phyloP scores from a whole-genome alignment of 768 basidiomycete species.

The Hypholoma sublateritium region DNA sequence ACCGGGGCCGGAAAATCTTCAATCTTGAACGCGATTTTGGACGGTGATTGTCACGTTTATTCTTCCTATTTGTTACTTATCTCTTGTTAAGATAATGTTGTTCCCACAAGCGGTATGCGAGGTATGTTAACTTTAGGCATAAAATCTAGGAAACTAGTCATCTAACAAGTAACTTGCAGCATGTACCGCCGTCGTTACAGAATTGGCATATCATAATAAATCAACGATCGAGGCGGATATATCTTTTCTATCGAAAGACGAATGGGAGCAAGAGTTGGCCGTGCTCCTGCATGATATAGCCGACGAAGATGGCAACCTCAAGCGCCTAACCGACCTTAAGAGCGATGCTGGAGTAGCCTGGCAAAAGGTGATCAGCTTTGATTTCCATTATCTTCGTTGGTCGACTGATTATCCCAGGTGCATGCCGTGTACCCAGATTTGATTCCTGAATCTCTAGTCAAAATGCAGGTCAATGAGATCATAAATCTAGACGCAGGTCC shows the following conservation, averaged over 20 bases:
- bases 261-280: slow-evolving; percentile 58
- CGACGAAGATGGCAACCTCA: slow-evolving; percentile 57
- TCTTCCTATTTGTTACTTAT: not conserved
- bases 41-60: slow-evolving; percentile 35
- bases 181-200: slow-evolving; percentile 67
- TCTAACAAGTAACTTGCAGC: slow-evolving; percentile 32
- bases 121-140: slow-evolving; percentile 31
- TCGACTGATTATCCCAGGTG: slow-evolving; percentile 35
- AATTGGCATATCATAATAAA: slow-evolving; percentile 56
- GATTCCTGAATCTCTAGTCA: slow-evolving; percentile 44
- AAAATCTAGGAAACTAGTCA: not conserved
- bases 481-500: slow-evolving; percentile 46
- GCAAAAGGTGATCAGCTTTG: slow-evolving; percentile 44
- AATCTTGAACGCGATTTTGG: slow-evolving; percentile 58
- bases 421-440: slow-evolving; percentile 62
- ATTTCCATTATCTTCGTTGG: not conserved
- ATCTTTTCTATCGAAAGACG: slow-evolving; percentile 51
- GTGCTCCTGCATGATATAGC: slow-evolving; percentile 58
- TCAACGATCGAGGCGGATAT: slow-evolving; percentile 58
- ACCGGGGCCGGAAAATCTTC: slow-evolving; percentile 67
- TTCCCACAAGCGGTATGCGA: slow-evolving; percentile 67
- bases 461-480: slow-evolving; percentile 52
- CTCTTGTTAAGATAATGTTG: slow-evolving; percentile 48
- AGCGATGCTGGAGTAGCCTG: slow-evolving; percentile 64
- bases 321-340: slow-evolving; percentile 51